These are phyloP conservation scores for Bryoerythrophyllum caledonicum DNA, from an alignment of 225 moss, liverwort and hornwort genomes.

Conservation along the genomic window DNA sequence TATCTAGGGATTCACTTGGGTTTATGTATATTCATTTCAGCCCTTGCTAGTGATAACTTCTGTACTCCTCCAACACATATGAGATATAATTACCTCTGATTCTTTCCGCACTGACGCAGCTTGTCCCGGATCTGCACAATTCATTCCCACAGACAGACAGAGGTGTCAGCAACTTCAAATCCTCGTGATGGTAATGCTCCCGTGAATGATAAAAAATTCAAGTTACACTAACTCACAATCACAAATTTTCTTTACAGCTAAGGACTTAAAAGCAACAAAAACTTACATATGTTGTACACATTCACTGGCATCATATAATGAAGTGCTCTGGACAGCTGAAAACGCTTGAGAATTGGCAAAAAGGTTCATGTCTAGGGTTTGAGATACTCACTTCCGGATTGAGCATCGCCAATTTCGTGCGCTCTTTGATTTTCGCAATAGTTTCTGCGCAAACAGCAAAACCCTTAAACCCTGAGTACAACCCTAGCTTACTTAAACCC, in stretches of 20 bases:
- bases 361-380: neutral
- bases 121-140: constrained; percentile 43
- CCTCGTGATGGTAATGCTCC: neutral
- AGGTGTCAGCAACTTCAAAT: neutral
- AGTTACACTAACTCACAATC: too few relatives aligned
- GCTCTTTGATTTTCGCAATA: constrained; percentile 75
- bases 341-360: too few relatives aligned
- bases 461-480: constrained; percentile 1
- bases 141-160: neutral
- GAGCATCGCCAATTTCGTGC: constrained; percentile 72
- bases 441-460: constrained; percentile 63
- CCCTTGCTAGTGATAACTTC: too few relatives aligned
- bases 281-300: too few relatives aligned
- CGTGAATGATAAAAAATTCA: too few relatives aligned
- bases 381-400: constrained; percentile 62
- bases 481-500: neutral
- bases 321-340: too few relatives aligned
- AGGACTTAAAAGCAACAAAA: too few relatives aligned
- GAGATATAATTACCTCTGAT: constrained; percentile 37
- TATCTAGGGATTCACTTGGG: too few relatives aligned
- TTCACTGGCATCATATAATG: too few relatives aligned
- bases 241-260: too few relatives aligned
- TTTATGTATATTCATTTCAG: too few relatives aligned
- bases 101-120: constrained; percentile 47
- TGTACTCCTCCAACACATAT: too few relatives aligned